A percentile compares a stretch with the other conserved stretches of the same genome.
phyloP scores from a whole-genome alignment of 306 rosid species.

The Vicia faba region DNA sequence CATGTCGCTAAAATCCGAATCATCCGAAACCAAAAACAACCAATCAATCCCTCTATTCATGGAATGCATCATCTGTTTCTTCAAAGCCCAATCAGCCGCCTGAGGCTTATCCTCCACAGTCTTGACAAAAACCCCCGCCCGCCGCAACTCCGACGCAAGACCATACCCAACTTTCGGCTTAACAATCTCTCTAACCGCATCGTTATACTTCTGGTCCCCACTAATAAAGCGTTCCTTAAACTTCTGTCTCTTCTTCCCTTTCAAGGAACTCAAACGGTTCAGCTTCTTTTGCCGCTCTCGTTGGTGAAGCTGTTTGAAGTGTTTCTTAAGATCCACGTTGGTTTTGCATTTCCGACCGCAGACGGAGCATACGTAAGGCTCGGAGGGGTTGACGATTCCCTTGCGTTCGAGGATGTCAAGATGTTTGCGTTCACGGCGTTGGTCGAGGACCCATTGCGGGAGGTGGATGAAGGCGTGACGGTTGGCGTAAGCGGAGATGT shows the following conservation, averaged over 20 bases:
- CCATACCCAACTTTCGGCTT: slow-evolving; percentile 85
- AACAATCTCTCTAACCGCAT: slow-evolving; percentile 61
- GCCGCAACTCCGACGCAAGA: slow-evolving; percentile 72
- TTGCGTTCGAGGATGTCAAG: slow-evolving; percentile 73
- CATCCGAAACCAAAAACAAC: slow-evolving; percentile 86
- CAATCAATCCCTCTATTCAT: slow-evolving; percentile 87
- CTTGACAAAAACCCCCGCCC: slow-evolving; percentile 87
- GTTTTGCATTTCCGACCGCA: slow-evolving; percentile 83
- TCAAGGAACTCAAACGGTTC: slow-evolving; percentile 57
- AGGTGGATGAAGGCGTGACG: slow-evolving; percentile 86
- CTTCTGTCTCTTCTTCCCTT: slow-evolving; percentile 81
- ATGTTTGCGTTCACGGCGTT: slow-evolving; percentile 66
- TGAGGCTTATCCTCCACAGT: slow-evolving; percentile 95
- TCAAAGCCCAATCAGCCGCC: slow-evolving; percentile 95
- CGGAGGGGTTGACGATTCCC: slow-evolving; percentile 52
- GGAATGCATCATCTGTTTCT: slow-evolving; percentile 84
- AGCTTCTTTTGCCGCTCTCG: slow-evolving; percentile 91
- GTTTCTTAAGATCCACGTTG: slow-evolving; percentile 70
- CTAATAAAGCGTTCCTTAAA: slow-evolving; percentile 64
- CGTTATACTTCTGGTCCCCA: slow-evolving; percentile 73
- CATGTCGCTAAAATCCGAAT: slow-evolving; percentile 89
- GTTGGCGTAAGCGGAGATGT: slow-evolving; percentile 88
- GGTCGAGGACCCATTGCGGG: slow-evolving; percentile 72
- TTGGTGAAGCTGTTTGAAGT: slow-evolving; percentile 83
- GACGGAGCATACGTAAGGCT: slow-evolving; percentile 66